These are phyloP conservation scores for Leishmania tarentolae DNA, from an alignment of 208 protist genomes.

Conservation along the genomic window DNA sequence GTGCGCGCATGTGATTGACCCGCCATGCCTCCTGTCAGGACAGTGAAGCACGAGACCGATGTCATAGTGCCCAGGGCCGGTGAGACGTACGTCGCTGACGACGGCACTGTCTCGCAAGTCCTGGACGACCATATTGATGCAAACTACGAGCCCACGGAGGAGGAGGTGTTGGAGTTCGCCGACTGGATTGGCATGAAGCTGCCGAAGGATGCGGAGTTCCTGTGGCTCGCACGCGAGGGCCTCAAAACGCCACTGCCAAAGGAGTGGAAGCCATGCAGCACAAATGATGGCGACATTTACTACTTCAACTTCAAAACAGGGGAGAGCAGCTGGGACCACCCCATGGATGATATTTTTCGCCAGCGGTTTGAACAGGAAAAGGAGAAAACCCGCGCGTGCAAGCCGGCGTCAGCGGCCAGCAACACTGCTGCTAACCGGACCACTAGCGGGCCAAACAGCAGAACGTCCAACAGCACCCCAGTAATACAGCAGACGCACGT, in stretches of 20 bases:
- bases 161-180: constrained; percentile 93
- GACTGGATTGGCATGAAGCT: constrained; percentile 93
- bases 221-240: constrained; percentile 93
- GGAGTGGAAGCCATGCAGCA: constrained; percentile 95
- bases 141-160: constrained; percentile 91
- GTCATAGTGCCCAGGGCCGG: constrained; percentile 54
- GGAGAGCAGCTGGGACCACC: constrained; percentile 96
- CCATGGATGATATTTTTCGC: constrained; percentile 90
- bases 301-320: constrained; percentile 97
- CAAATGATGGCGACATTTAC: constrained; percentile 92
- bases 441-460: background rate
- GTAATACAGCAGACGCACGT: constrained; percentile 25
- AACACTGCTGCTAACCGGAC: background rate
- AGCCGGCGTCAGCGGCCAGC: background rate
- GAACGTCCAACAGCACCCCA: background rate
- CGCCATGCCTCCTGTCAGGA: constrained; percentile 22
- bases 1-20: background rate
- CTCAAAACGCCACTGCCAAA: constrained; percentile 94
- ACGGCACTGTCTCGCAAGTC: constrained; percentile 88
- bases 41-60: constrained; percentile 31
- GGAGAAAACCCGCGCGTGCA: constrained; percentile 27
- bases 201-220: constrained; percentile 86
- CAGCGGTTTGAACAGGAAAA: constrained; percentile 69
- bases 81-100: constrained; percentile 76
- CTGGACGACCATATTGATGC: constrained; percentile 85